A percentile compares a stretch with the other conserved stretches of the same genome.
Conservation (phyloP, 2,329 filamentous ascomycete genomes). For the Parastagonospora nodorum region DNA sequence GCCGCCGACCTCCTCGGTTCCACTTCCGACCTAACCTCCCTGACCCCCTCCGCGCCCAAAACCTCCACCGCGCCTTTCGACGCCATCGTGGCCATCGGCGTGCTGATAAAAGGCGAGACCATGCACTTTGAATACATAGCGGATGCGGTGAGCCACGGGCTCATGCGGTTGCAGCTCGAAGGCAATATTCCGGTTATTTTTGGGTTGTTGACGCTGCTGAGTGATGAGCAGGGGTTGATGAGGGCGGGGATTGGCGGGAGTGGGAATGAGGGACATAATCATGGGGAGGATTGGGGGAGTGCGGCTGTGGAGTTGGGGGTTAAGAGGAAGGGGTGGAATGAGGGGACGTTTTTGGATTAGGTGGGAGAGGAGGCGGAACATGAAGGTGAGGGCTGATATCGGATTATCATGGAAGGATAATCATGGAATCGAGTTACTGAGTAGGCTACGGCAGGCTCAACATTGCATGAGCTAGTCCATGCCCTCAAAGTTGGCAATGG, state of each 20-base stretch:
- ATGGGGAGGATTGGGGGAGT: conserved; percentile 94
- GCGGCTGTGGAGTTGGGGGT: conserved; percentile 93
- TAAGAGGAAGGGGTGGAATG: conserved; percentile 83
- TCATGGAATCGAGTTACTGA: neutral
- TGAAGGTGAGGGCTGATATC: too few relatives aligned
- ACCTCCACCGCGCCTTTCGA: conserved; percentile 68
- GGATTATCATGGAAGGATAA: neutral
- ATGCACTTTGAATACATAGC: conserved; percentile 99
- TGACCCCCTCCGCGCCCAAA: conserved; percentile 40
- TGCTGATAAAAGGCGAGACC: conserved; percentile 97
- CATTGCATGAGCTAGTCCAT: too few relatives aligned
- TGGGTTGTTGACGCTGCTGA: conserved; percentile 86
- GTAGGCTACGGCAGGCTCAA: too few relatives aligned
- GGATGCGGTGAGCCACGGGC: conserved; percentile 84
- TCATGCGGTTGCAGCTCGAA: conserved; percentile 95
- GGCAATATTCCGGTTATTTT: conserved; percentile 88
- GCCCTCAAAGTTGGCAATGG: too few relatives aligned
- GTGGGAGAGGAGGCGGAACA: too few relatives aligned
- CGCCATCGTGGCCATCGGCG: conserved; percentile 91
- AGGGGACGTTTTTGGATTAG: conserved; percentile 64
- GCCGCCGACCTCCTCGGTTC: conserved; percentile 78
- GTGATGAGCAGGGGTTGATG: conserved; percentile 82
- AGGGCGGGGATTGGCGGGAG: conserved; percentile 72
- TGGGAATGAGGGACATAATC: conserved; percentile 72
- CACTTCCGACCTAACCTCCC: conserved; percentile 62